These are phyloP conservation scores for Rhynchosporium agropyri DNA, from an alignment of 2,329 filamentous ascomycete genomes.

Conservation along the genomic window DNA sequence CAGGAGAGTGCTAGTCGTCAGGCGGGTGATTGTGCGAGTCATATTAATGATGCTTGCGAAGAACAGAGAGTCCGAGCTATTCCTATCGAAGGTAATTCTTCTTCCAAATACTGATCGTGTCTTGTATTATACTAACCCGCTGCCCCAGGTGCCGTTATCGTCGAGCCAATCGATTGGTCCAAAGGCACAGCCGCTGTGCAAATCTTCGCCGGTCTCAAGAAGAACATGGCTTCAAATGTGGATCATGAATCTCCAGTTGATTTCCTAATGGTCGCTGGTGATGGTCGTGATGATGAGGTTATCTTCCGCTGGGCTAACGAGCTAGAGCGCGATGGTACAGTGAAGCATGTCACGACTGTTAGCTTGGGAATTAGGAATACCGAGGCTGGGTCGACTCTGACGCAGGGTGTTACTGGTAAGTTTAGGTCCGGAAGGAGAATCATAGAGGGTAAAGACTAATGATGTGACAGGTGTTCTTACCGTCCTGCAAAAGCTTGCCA, in stretches of 20 bases:
- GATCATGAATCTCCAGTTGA: conserved; percentile 58
- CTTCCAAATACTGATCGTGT: not conserved
- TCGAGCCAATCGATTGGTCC: conserved; percentile 84
- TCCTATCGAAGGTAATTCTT: conserved; percentile 61
- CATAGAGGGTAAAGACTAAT: not conserved
- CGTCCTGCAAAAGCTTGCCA: conserved; percentile 49
- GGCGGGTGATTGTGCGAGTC: conserved; percentile 86
- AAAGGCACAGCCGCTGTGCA: conserved; percentile 81
- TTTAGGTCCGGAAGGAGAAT: not conserved
- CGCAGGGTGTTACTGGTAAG: conserved; percentile 88
- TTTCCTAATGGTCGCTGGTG: conserved; percentile 87
- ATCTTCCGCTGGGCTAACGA: conserved; percentile 94
- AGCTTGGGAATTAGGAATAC: conserved; percentile 87
- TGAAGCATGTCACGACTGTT: conserved; percentile 78
- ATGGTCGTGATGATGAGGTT: conserved; percentile 90
- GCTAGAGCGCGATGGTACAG: conserved; percentile 58
- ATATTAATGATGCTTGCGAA: conserved; percentile 93
- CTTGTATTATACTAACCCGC: conserved; percentile 14
- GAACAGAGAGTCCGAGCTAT: conserved; percentile 82
- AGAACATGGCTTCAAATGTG: conserved; percentile 43
- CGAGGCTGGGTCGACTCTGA: conserved; percentile 80
- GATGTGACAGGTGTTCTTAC: conserved; percentile 45
- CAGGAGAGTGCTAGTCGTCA: conserved; percentile 73
- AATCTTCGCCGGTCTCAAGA: conserved; percentile 65
- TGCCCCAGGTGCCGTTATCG: conserved; percentile 65